Conservation (phyloP, 2,329 filamentous ascomycete species). For the Aspergillus arachidicola region DNA sequence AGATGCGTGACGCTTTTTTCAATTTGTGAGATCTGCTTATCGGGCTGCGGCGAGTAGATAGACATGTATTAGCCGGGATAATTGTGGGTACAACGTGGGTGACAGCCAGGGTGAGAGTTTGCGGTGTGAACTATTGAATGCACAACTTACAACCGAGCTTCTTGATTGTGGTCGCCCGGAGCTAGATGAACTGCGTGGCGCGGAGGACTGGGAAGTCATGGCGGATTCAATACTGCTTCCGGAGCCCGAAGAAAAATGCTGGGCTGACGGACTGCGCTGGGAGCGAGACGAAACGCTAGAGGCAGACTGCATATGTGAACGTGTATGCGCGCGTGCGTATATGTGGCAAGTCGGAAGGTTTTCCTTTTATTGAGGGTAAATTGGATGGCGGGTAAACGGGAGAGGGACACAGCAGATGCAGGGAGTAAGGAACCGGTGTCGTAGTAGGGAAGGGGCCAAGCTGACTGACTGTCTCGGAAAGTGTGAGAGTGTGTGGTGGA, state of each 20-base stretch:
- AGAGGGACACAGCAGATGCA: conserved; percentile 14
- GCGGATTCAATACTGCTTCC: conserved; percentile 51
- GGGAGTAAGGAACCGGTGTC: conserved; percentile 8
- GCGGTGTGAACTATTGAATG: background rate
- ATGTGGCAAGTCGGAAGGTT: background rate
- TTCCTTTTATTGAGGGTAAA: conserved; percentile 4
- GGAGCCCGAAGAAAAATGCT: conserved; percentile 34
- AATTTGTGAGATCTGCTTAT: conserved; percentile 87
- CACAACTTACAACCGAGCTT: conserved; percentile 60
- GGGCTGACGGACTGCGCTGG: conserved; percentile 52
- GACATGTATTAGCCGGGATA: conserved; percentile 15
- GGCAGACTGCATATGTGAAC: conserved; percentile 24
- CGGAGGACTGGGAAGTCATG: conserved; percentile 61
- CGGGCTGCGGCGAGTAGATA: conserved; percentile 52
- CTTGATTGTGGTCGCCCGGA: conserved; percentile 64
- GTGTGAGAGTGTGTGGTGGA: conserved; percentile 14
- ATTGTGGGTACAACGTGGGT: conserved; percentile 11
- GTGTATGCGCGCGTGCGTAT: conserved; percentile 3
- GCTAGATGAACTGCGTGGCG: conserved; percentile 65
- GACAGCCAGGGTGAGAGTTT: background rate
- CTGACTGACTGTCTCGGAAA: conserved; percentile 6
- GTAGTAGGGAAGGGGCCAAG: conserved; percentile 14
- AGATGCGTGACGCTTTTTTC: conserved; percentile 99
- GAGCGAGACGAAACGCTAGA: conserved; percentile 31
- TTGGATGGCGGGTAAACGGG: background rate